phyloP scores from a whole-genome alignment of 805 yeast species.

The Maudiozyma serrabonitensis region DNA sequence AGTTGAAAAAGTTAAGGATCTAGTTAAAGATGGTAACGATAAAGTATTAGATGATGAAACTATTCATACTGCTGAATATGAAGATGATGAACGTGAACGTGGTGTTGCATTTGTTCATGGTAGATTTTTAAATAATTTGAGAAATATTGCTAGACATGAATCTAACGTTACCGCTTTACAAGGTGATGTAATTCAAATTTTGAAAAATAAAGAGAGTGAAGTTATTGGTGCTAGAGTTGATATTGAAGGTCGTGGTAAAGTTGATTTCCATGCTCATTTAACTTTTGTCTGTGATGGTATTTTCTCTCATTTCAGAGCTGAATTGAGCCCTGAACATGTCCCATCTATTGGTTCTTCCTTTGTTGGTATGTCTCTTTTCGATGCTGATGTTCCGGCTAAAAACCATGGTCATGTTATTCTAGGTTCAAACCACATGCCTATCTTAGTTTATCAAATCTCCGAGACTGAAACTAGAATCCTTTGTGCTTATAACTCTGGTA shows the following conservation, averaged over 20 bases:
- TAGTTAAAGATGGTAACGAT: constrained; percentile 52
- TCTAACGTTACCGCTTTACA: constrained; percentile 69
- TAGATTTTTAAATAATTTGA: constrained; percentile 65
- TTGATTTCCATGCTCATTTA: constrained; percentile 46
- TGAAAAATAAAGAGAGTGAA: constrained; percentile 42
- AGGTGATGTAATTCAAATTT: constrained; percentile 68
- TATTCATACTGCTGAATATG: constrained; percentile 43
- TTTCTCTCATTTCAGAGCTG: constrained; percentile 82
- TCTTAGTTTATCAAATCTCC: constrained; percentile 79
- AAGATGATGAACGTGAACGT: constrained; percentile 41
- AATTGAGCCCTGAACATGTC: constrained; percentile 46
- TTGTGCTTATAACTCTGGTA: constrained; percentile 71
- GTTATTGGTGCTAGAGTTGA: constrained; percentile 73
- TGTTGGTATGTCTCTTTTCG: constrained; percentile 66
- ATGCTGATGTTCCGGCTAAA: constrained; percentile 68
- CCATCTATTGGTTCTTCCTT: constrained; percentile 77
- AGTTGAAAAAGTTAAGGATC: constrained; percentile 42
- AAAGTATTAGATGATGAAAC: constrained; percentile 43
- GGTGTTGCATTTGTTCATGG: constrained; percentile 96
- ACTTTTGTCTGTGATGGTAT: constrained; percentile 89
- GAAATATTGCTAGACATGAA: constrained; percentile 59
- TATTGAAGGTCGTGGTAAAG: constrained; percentile 33
- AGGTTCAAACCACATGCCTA: constrained; percentile 72
- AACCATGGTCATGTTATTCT: constrained; percentile 84
- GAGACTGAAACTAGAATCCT: constrained; percentile 76